Base-by-base conservation (phyloP, 1,139 yeast genomes). In the Hyphopichia burtonii region DNA sequence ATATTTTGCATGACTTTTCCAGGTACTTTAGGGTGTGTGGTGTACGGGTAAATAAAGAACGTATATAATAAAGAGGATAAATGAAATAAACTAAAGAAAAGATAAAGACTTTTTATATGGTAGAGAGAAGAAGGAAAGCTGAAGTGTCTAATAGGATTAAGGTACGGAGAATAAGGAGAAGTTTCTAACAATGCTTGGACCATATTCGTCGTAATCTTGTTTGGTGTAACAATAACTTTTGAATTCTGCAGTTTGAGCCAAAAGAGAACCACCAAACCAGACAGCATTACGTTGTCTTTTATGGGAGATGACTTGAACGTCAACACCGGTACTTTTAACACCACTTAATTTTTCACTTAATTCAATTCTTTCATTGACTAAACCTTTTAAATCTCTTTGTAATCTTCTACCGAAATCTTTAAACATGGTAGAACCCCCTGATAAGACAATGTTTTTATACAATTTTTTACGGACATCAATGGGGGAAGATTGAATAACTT, bases 351-450 rank as follows among this genome's bases (percentile, higher is more conserved):
- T 71, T 66, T 93, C 99, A 60, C 93, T 85, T 47, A 78, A 74
- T 44, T 83, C 83, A 49, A 93, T 89, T 67, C 99, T 83, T 52
- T 87, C 93, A 58, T 88, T 91, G 23, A 90, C 98, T 52, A 94
- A 74, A 7, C 79, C 65, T 68, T 90, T 89, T 61, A 94, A 76
- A 65, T 94, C 99, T 67, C 98, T 85, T 68, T 94, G 99, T 54
- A 94, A 76, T 68, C 99, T 83, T 70, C 98, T 86, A 42, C 98
- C 98, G 59, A 93, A 94, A 65, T 93, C 98, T 61, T 90, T 90
- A 66, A 94, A 94, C 99, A 93, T 93, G 20, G 99, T 93, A 2
- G 97, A 90, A 40, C 99, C 99, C 54, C 99, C 96, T 19, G 94
- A 85, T 45, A 89, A 76, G 22, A 94, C 99, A 59, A 94, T 93